These are phyloP conservation scores for Melampsora americana DNA, from an alignment of 1,284 basidiomycete genomes.

Conservation along the genomic window DNA sequence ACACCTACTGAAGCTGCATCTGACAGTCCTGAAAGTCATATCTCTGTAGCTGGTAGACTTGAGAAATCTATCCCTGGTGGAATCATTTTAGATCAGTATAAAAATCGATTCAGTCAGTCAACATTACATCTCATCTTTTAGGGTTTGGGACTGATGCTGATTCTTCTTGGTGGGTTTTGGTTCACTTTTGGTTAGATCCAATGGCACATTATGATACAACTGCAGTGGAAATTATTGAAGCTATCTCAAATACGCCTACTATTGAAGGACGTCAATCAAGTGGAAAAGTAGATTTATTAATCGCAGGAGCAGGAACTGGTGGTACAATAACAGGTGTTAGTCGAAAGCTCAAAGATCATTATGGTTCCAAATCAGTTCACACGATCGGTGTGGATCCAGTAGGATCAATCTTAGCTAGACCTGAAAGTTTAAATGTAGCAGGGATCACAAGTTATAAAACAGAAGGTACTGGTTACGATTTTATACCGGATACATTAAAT, in stretches of 20 bases:
- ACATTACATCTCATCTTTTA: slow-evolving; percentile 40
- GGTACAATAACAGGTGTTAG: slow-evolving; percentile 88
- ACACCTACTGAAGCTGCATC: slow-evolving; percentile 87
- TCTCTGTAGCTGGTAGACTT: slow-evolving; percentile 78
- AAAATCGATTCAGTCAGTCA: slow-evolving; percentile 61
- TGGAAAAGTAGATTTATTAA: slow-evolving; percentile 71
- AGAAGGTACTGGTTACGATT: slow-evolving; percentile 92
- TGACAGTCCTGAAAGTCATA: slow-evolving; percentile 79
- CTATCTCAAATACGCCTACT: slow-evolving; percentile 49
- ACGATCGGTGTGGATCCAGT: slow-evolving; percentile 85
- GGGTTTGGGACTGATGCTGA: neutral
- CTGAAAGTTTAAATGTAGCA: slow-evolving; percentile 63
- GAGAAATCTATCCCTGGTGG: slow-evolving; percentile 75
- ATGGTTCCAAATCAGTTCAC: slow-evolving; percentile 62
- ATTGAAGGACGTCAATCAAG: slow-evolving; percentile 53
- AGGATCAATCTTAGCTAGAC: slow-evolving; percentile 79
- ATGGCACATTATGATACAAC: slow-evolving; percentile 82
- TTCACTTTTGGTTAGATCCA: slow-evolving; percentile 59
- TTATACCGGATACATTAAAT: slow-evolving; percentile 73
- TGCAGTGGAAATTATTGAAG: slow-evolving; percentile 77
- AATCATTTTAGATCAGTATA: slow-evolving; percentile 87
- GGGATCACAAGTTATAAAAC: slow-evolving; percentile 67
- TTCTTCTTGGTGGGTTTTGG: neutral
- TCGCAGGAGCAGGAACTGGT: slow-evolving; percentile 91
- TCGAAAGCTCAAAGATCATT: slow-evolving; percentile 68